These are phyloP conservation scores for Neonectria sp. DNA, from an alignment of 2,329 filamentous ascomycete genomes.

Conservation along the genomic window DNA sequence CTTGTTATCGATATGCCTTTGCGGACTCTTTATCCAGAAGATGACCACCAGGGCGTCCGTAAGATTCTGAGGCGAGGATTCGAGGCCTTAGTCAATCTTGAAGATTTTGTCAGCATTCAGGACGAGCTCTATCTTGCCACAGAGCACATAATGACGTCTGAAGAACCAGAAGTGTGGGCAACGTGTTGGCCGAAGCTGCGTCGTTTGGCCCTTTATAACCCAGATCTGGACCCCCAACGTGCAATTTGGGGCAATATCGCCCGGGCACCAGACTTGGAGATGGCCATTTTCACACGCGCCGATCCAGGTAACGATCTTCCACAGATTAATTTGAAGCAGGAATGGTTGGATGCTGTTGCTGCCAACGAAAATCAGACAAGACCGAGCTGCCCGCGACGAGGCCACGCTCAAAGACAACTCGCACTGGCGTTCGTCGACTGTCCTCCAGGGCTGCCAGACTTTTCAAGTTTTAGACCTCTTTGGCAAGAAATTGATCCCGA, in stretches of 20 bases:
- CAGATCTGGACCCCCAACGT: neutral
- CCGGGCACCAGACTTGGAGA: conserved; percentile 7
- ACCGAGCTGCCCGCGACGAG: too few relatives aligned
- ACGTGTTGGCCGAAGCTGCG: conserved; percentile 41
- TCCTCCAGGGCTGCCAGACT: neutral
- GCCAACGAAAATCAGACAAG: neutral
- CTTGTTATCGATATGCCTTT: conserved; percentile 45
- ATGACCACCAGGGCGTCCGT: conserved; percentile 10
- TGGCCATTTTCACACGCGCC: conserved; percentile 23
- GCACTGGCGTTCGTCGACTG: conserved; percentile 23
- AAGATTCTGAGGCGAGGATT: conserved; percentile 35
- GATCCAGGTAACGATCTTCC: neutral
- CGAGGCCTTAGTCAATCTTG: conserved; percentile 38
- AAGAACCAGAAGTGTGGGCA: conserved; percentile 33
- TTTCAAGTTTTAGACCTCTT: neutral
- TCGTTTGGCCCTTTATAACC: conserved; percentile 38
- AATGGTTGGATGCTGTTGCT: conserved; percentile 20
- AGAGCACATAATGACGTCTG: neutral
- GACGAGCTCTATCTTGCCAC: conserved; percentile 38
- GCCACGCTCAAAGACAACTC: neutral
- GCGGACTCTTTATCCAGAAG: conserved; percentile 9
- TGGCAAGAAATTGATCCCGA: conserved; percentile 29
- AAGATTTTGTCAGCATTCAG: conserved; percentile 43
- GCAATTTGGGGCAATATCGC: conserved; percentile 20
- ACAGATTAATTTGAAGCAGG: conserved; percentile 19